These are phyloP conservation scores for Apium graveolens DNA, from an alignment of 129 eudicot genomes.

Conservation along the genomic window DNA sequence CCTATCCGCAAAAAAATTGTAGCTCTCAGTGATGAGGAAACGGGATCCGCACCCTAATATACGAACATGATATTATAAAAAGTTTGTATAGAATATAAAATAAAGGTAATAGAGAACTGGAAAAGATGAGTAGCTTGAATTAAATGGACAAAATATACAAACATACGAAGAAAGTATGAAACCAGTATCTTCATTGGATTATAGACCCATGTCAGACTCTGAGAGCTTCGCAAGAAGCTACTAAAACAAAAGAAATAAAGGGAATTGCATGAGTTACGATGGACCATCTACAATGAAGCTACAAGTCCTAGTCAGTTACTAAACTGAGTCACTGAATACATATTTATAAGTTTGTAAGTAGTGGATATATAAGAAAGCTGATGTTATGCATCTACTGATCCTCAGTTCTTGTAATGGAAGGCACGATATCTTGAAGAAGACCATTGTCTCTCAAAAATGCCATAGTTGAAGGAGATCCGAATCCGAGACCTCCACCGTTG, in stretches of 20 bases:
- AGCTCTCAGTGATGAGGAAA: too few species aligned
- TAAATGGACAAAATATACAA: neutral
- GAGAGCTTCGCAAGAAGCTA: neutral
- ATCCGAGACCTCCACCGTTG: neutral
- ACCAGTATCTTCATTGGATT: neutral
- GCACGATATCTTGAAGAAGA: constrained; percentile 44
- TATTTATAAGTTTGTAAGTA: neutral
- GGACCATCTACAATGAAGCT: constrained; percentile 1
- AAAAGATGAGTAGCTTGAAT: neutral
- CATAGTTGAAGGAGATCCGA: constrained; percentile 1
- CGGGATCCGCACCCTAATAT: too few species aligned
- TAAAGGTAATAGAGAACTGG: too few species aligned
- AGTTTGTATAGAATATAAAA: too few species aligned
- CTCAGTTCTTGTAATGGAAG: constrained; percentile 17
- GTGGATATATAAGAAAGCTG: neutral
- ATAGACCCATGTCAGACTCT: neutral
- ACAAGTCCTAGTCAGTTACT: neutral
- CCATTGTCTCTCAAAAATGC: constrained; percentile 33
- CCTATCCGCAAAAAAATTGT: too few species aligned
- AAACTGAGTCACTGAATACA: neutral
- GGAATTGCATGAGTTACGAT: neutral
- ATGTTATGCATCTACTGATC: constrained; percentile 14
- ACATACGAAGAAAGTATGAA: neutral
- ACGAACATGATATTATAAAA: too few species aligned
- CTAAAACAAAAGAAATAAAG: neutral